These are phyloP conservation scores for Dictyostelium capitatum DNA, from an alignment of 78 protist genomes.

Conservation along the genomic window DNA sequence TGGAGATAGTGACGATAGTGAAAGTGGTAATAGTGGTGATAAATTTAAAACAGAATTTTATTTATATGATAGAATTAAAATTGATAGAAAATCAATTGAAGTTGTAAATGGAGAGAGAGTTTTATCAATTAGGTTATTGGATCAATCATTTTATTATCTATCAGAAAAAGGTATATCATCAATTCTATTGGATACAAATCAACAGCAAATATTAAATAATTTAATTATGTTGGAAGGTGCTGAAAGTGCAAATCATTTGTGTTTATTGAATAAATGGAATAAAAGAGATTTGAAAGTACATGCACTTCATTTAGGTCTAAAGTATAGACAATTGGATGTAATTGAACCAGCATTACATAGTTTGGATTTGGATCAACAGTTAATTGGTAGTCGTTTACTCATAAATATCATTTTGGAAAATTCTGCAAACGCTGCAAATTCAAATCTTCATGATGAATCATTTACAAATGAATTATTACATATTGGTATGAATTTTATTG, in stretches of 20 bases:
- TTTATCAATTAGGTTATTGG: not conserved
- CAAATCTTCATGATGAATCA: constrained; percentile 66
- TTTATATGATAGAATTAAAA: constrained; percentile 4
- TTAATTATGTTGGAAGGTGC: constrained; percentile 76
- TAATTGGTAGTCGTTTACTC: constrained; percentile 34
- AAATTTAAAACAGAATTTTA: constrained; percentile 3
- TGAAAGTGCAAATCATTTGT: constrained; percentile 70
- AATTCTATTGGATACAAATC: constrained; percentile 45
- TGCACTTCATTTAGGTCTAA: constrained; percentile 80
- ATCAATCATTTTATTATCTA: constrained; percentile 49
- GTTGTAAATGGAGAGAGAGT: not conserved
- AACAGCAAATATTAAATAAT: constrained; percentile 65
- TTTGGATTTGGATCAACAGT: constrained; percentile 76
- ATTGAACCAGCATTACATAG: constrained; percentile 66
- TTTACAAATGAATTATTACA: constrained; percentile 75
- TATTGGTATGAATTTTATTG: constrained; percentile 75
- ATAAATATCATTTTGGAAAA: constrained; percentile 47
- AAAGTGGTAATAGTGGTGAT: not conserved
- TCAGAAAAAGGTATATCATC: constrained; percentile 27
- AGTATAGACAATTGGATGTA: constrained; percentile 81
- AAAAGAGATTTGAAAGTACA: constrained; percentile 71
- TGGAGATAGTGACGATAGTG: not conserved
- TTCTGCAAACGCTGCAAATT: constrained; percentile 64
- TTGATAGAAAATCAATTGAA: not conserved
- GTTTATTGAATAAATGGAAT: constrained; percentile 77